Conservation (phyloP, 1,284 basidiomycete species). For the Sutorius eximius region DNA sequence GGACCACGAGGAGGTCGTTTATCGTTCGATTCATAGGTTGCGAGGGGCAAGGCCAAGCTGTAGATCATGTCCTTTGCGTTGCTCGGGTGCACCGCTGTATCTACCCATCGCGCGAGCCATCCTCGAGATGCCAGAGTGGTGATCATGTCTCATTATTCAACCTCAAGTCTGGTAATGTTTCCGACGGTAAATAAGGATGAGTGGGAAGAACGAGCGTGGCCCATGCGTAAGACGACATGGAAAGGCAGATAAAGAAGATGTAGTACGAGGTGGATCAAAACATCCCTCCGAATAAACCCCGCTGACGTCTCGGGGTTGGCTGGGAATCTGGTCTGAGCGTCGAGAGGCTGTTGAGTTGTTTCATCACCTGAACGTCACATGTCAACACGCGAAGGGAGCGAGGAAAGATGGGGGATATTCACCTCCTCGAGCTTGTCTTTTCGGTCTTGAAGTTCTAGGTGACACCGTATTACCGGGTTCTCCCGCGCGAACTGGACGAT, state of each 20-base stretch:
- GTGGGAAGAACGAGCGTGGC: constrained; percentile 18
- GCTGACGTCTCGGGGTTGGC: constrained; percentile 63
- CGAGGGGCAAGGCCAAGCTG: constrained; percentile 40
- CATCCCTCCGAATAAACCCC: constrained; percentile 72
- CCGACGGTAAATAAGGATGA: neutral
- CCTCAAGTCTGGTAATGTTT: constrained; percentile 1
- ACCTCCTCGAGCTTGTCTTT: constrained; percentile 99
- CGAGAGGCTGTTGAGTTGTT: constrained; percentile 83
- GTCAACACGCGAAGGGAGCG: constrained; percentile 1
- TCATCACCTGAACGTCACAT: constrained; percentile 68
- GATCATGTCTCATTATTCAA: constrained; percentile 22
- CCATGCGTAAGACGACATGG: neutral
- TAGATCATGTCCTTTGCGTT: constrained; percentile 13
- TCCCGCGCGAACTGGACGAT: constrained; percentile 91
- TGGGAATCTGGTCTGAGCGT: constrained; percentile 78
- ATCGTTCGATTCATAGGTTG: constrained; percentile 25
- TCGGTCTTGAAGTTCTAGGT: constrained; percentile 94
- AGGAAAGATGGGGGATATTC: constrained; percentile 9
- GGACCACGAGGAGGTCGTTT: neutral
- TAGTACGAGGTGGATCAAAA: constrained; percentile 38
- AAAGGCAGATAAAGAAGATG: neutral
- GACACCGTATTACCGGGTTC: constrained; percentile 82
- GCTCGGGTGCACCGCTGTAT: neutral
- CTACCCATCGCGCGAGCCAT: neutral
- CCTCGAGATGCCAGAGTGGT: constrained; percentile 11